Evolutionary conservation across 148 eudicot species (phyloP).

Genomic region (Fagopyrum homotropicum): DNA sequence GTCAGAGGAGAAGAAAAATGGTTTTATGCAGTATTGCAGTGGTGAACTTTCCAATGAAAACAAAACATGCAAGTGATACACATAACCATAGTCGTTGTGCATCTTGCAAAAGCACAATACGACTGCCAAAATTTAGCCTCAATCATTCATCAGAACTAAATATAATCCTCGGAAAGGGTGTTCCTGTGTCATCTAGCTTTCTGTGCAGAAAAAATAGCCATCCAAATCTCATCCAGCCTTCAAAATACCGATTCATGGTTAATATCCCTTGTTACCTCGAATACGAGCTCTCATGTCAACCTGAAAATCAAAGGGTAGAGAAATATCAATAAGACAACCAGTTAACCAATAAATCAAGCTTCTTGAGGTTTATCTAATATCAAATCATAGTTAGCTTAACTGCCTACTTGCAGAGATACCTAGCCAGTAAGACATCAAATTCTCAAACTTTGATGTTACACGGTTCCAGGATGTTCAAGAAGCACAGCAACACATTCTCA

Average conservation of each 20-base stretch:
- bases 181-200: constrained; percentile 1
- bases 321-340: not conserved
- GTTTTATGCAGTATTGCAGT: not conserved
- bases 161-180: not conserved
- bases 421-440: not conserved
- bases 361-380: not conserved
- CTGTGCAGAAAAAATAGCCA: constrained; percentile 2
- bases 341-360: too few species aligned
- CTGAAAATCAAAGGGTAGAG: constrained; percentile 23
- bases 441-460: not conserved
- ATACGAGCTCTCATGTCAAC: constrained; percentile 94
- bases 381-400: constrained; percentile 4
- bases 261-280: constrained; percentile 88
- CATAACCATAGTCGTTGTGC: not conserved
- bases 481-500: not conserved
- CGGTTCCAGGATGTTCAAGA: not conserved
- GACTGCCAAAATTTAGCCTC: not conserved
- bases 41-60: not conserved
- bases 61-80: constrained; percentile 2
- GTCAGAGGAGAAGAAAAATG: not conserved
- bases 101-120: not conserved
- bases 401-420: not conserved
- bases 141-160: not conserved
- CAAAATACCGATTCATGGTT: not conserved
- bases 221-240: not conserved